A percentile compares a stretch with the other conserved stretches of the same genome.
These are phyloP conservation scores for Polyporus tsugae DNA, from an alignment of 1,284 basidiomycete species.

Conservation along the genomic window DNA sequence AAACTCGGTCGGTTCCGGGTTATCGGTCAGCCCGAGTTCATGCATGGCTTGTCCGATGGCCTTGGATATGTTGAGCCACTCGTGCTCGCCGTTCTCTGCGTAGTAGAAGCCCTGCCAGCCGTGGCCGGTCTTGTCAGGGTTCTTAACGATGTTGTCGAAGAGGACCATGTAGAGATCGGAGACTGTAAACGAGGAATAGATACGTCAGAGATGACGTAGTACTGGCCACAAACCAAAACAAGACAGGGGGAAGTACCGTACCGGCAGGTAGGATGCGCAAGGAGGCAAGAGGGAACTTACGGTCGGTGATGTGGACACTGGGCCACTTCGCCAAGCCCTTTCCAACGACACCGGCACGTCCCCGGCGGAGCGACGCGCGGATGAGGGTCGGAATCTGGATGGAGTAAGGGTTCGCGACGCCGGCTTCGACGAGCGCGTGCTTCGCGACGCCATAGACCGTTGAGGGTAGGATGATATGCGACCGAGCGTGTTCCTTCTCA, in stretches of 20 bases:
- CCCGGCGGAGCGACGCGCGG: slow-evolving; percentile 40
- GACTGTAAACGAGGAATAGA: slow-evolving; percentile 11
- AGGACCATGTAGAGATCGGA: slow-evolving; percentile 32
- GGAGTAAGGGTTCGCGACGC: slow-evolving; percentile 47
- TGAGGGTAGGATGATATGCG: slow-evolving; percentile 50
- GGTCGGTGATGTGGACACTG: slow-evolving; percentile 43
- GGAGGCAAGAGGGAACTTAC: slow-evolving; percentile 26
- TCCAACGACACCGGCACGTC: slow-evolving; percentile 45
- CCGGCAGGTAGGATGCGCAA: not conserved
- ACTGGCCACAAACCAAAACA: not conserved
- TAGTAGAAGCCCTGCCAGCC: slow-evolving; percentile 56
- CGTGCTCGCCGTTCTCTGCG: slow-evolving; percentile 53
- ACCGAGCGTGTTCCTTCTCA: slow-evolving; percentile 46
- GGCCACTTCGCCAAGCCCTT: slow-evolving; percentile 33
- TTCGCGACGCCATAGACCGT: slow-evolving; percentile 50
- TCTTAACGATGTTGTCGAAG: slow-evolving; percentile 28
- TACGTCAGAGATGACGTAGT: not conserved
- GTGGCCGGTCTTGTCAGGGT: slow-evolving; percentile 38
- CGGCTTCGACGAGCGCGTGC: slow-evolving; percentile 46
- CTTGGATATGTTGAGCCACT: slow-evolving; percentile 44
- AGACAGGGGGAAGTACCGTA: not conserved
- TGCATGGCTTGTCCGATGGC: slow-evolving; percentile 45
- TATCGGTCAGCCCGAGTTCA: slow-evolving; percentile 34
- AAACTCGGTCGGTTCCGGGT: slow-evolving; percentile 35
- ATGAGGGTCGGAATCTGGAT: slow-evolving; percentile 49